These are phyloP conservation scores for Apiospora rasikravindrae DNA, from an alignment of 2,329 filamentous ascomycete genomes.

Conservation along the genomic window DNA sequence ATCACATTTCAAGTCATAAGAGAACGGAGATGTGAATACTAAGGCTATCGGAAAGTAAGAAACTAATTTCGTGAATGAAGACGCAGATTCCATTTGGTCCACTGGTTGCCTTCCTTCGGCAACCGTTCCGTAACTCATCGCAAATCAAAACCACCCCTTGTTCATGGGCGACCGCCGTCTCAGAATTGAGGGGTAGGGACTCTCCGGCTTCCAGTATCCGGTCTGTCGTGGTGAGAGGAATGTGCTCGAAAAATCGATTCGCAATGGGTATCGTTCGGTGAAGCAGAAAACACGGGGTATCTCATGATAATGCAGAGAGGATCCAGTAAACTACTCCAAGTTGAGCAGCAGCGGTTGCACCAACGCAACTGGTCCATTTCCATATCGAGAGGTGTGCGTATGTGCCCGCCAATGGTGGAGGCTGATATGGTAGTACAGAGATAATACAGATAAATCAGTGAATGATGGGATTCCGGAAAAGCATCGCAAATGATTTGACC, in stretches of 20 bases:
- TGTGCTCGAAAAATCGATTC: neutral
- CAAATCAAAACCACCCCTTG: neutral
- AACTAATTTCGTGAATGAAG: neutral
- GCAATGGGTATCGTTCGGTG: constrained; percentile 7
- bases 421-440: neutral
- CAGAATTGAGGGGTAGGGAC: constrained; percentile 6
- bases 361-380: neutral
- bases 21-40: neutral
- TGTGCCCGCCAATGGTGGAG: neutral
- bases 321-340: constrained; percentile 15
- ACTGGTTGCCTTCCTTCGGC: neutral
- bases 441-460: neutral
- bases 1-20: neutral
- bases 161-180: neutral
- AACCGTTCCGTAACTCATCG: neutral
- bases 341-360: neutral
- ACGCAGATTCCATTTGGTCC: neutral
- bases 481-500: neutral
- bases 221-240: neutral
- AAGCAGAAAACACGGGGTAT: neutral
- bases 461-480: neutral
- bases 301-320: constrained; percentile 1
- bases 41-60: constrained; percentile 2
- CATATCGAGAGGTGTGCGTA: neutral
- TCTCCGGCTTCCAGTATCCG: neutral